Evolutionary conservation across 2,329 filamentous ascomycete species (phyloP).

Genomic region (Pochonia chlamydosporia): DNA sequence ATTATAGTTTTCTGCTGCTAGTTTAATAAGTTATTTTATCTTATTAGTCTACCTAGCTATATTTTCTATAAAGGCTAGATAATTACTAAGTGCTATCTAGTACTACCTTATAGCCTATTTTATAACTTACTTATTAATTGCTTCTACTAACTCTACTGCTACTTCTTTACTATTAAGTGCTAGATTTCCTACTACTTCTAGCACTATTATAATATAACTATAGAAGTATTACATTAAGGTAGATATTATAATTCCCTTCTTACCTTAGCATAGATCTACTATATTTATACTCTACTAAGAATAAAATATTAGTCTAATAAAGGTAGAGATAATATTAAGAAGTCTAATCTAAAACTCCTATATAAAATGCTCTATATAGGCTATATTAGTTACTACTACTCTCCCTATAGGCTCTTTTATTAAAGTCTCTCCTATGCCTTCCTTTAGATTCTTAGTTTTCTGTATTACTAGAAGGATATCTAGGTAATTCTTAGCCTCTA

Average conservation of each 20-base stretch:
- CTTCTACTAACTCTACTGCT: background rate
- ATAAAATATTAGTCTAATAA: background rate
- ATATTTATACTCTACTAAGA: background rate
- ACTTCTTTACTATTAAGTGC: background rate
- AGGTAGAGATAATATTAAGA: background rate
- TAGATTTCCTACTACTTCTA: background rate
- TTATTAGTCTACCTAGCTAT: background rate
- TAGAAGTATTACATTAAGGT: background rate
- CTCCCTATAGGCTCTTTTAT: too few species aligned
- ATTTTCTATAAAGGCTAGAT: background rate
- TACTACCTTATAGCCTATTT: background rate
- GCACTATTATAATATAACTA: background rate
- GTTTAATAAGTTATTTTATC: background rate
- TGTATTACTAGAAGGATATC: background rate
- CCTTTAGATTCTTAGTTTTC: background rate
- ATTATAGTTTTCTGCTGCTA: background rate
- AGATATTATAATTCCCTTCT: background rate
- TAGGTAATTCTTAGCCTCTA: background rate
- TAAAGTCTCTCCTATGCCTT: too few species aligned
- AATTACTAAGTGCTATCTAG: background rate
- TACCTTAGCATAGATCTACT: background rate
- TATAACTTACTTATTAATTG: background rate
- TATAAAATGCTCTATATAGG: background rate
- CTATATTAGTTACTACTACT: background rate
- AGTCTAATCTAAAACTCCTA: background rate